Conservation (phyloP, 352 stramenopile genomes). For the Globisporangium spiculum region DNA sequence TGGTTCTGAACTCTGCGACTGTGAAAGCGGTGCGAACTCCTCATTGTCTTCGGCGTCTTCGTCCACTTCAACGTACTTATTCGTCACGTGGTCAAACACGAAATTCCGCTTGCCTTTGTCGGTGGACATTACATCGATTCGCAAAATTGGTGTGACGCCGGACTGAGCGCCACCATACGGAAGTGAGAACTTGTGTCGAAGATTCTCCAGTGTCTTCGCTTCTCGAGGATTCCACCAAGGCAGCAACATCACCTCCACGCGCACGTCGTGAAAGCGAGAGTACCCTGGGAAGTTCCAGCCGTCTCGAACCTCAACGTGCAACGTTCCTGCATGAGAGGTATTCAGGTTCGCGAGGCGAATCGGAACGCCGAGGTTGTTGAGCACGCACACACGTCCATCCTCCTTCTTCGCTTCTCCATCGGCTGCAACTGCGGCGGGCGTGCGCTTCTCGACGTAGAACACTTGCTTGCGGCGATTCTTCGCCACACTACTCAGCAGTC, state of each 20-base stretch:
- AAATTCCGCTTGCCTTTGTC: conserved; percentile 77
- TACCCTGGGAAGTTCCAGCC: conserved; percentile 84
- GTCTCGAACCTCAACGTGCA: conserved; percentile 81
- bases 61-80: conserved; percentile 86
- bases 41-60: conserved; percentile 56
- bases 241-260: conserved; percentile 77
- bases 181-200: conserved; percentile 79
- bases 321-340: conserved; percentile 73
- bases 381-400: conserved; percentile 79
- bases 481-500: conserved; percentile 73
- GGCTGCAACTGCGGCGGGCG: conserved; percentile 68
- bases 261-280: conserved; percentile 82
- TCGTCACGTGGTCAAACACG: conserved; percentile 82
- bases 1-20: conserved; percentile 18
- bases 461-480: conserved; percentile 77
- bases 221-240: conserved; percentile 86
- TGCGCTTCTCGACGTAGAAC: conserved; percentile 70
- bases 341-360: conserved; percentile 88
- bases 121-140: conserved; percentile 68
- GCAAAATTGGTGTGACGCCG: conserved; percentile 82
- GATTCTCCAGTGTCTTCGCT: conserved; percentile 61
- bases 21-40: conserved; percentile 9
- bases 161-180: conserved; percentile 83
- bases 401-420: conserved; percentile 84
- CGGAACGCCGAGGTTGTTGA: conserved; percentile 86